A percentile compares a stretch with the other conserved stretches of the same genome.
Evolutionary conservation across 2,329 filamentous ascomycete genomes (phyloP).

Genomic region (Ophiostoma perfectum): DNA sequence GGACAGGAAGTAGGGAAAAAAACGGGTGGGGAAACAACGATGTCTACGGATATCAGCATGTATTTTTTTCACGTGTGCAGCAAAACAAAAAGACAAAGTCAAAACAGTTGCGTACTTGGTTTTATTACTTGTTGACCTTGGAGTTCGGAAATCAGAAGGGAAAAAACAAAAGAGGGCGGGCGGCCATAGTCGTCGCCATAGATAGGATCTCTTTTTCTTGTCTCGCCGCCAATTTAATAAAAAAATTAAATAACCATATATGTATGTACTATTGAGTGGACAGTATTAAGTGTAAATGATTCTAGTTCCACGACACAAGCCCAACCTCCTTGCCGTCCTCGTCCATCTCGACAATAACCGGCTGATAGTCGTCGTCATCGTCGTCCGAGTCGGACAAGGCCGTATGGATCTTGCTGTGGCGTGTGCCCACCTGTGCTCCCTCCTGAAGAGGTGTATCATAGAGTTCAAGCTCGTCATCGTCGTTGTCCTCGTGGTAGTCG

Average conservation of each 20-base stretch:
- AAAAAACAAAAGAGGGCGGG: not conserved
- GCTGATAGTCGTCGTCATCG: slow-evolving; percentile 42
- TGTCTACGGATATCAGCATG: slow-evolving; percentile 13
- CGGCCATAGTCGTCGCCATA: too few species aligned
- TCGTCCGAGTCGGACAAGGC: slow-evolving; percentile 23
- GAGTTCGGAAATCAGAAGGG: not conserved
- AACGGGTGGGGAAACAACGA: slow-evolving; percentile 3
- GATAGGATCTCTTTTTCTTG: too few species aligned
- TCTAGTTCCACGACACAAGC: slow-evolving; percentile 44
- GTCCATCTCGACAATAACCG: slow-evolving; percentile 49
- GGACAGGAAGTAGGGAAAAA: slow-evolving; percentile 9
- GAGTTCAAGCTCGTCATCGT: slow-evolving; percentile 18
- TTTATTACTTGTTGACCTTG: slow-evolving; percentile 11
- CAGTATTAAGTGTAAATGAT: too few species aligned
- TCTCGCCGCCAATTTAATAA: too few species aligned
- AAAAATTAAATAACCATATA: too few species aligned
- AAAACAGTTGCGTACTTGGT: not conserved
- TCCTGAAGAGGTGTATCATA: slow-evolving; percentile 16
- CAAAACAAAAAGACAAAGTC: not conserved
- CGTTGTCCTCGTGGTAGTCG: slow-evolving; percentile 28
- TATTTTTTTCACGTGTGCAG: slow-evolving; percentile 15
- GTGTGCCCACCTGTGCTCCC: slow-evolving; percentile 13
- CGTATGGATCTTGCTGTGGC: not conserved
- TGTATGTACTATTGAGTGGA: not conserved
- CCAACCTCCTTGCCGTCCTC: slow-evolving; percentile 48